phyloP scores from a whole-genome alignment of 2,329 filamentous ascomycete species.

The Penicillium sp. region DNA sequence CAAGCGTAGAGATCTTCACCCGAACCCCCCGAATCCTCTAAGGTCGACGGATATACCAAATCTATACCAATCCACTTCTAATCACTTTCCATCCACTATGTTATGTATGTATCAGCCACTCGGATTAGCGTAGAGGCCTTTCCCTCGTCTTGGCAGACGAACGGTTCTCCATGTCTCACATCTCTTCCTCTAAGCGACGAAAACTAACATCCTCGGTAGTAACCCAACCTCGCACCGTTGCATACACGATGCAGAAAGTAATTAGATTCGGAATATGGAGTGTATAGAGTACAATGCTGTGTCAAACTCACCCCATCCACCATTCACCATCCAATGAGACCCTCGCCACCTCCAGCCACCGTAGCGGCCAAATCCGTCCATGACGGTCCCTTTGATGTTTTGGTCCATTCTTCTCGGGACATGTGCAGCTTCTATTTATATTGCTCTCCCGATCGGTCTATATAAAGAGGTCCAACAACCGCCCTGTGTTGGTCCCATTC shows the following conservation, averaged over 20 bases:
- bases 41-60: not conserved
- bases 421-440: conserved; percentile 1
- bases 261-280: not conserved
- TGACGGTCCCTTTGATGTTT: not conserved
- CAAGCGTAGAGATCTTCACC: not conserved
- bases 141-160: not conserved
- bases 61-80: not conserved
- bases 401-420: not conserved
- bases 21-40: not conserved
- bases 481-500: not conserved
- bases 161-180: not conserved
- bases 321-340: conserved; percentile 1
- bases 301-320: conserved; percentile 2
- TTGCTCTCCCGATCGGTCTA: not conserved
- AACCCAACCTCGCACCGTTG: not conserved
- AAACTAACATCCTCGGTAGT: not conserved
- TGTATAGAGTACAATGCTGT: not conserved
- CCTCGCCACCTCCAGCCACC: conserved; percentile 7
- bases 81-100: not conserved
- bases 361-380: not conserved
- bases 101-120: not conserved
- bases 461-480: conserved; percentile 2
- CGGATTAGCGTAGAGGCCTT: not conserved
- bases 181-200: not conserved
- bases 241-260: not conserved